Evolutionary conservation across 2,329 filamentous ascomycete genomes (phyloP).

Genomic region (Bisporella sp.): DNA sequence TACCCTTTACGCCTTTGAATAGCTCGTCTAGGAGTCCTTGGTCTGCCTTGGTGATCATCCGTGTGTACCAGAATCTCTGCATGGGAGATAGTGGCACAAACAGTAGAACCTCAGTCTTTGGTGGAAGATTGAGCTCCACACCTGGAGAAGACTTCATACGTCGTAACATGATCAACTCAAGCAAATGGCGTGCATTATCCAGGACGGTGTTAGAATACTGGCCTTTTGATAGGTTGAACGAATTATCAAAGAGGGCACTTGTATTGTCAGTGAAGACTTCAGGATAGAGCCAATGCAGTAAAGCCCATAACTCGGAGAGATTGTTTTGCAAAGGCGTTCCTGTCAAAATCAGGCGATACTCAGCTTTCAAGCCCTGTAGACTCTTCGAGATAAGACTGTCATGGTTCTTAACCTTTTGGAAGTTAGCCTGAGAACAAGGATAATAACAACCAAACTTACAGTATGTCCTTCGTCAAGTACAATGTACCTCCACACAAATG

Average conservation of each 20-base stretch:
- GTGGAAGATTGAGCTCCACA: constrained; percentile 47
- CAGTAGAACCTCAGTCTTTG: constrained; percentile 49
- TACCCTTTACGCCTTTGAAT: constrained; percentile 39
- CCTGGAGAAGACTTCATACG: constrained; percentile 48
- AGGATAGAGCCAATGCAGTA: constrained; percentile 50
- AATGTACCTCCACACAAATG: constrained; percentile 45
- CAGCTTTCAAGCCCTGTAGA: constrained; percentile 27
- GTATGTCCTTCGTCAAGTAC: constrained; percentile 47
- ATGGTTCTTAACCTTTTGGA: constrained; percentile 33
- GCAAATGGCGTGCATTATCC: constrained; percentile 41
- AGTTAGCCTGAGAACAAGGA: background rate
- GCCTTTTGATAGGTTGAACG: constrained; percentile 49
- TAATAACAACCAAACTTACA: constrained; percentile 25
- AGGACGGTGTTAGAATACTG: constrained; percentile 46
- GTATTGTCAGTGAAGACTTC: constrained; percentile 49
- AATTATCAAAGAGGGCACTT: constrained; percentile 41
- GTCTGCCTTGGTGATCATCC: constrained; percentile 47
- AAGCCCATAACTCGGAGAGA: constrained; percentile 47
- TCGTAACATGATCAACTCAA: constrained; percentile 52
- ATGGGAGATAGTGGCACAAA: constrained; percentile 51
- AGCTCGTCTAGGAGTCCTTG: constrained; percentile 43
- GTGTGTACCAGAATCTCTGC: constrained; percentile 51
- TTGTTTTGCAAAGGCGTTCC: constrained; percentile 54
- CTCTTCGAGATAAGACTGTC: constrained; percentile 24
- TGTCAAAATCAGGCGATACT: constrained; percentile 29